Evolutionary conservation across 1,284 basidiomycete genomes (phyloP), one percentile per base, ranked within the genome.

Genomic region (Ganoderma lucidum): DNA sequence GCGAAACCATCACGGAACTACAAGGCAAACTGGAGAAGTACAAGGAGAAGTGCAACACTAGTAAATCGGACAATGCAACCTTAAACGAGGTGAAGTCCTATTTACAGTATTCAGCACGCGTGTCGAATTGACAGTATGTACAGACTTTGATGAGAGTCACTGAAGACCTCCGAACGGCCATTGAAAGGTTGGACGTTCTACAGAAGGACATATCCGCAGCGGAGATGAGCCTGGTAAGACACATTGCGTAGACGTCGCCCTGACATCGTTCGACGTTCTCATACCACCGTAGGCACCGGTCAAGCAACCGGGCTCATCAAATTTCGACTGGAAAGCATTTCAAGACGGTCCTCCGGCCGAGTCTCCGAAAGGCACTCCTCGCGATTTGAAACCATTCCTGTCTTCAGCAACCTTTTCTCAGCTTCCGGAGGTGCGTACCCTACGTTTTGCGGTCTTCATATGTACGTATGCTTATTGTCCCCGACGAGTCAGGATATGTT

Each of bases 321-420:
- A 42, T n/a, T 61, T 61, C 23, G 59, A 61, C 23, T 41, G 35
- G 59, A 61, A 39, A 17, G 6, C 23, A 4, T 61, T 61, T 42
- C 59, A 61, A 6, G 44, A 28, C 23, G 59, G 41, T 12, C 39
- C 12, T 6, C 14, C 23, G 15, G 23, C 30, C 59, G 12, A 23
- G 10, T 6, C n/a, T 17, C 35, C 35, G 32, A 59, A 59, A n/a
- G 56, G 59, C 14, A 15, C 39, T 44, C 59, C 59, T 6, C n/a
- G 28, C 23, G n/a, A 41, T 19, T 23, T 61, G 14, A 28, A 61
- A 28, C 59, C 59, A 14, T 61, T 61, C 41, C 15, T 61, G 39
- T 61, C 59, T 42, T 61, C 59, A 2, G 59, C 39, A 28, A n/a
- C 39, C 4, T 61, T 61, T 23, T 42, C 37, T 30, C 37, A 41